Evolutionary conservation across 2,329 filamentous ascomycete genomes (phyloP).

Genomic region (Verticillium dahliae): DNA sequence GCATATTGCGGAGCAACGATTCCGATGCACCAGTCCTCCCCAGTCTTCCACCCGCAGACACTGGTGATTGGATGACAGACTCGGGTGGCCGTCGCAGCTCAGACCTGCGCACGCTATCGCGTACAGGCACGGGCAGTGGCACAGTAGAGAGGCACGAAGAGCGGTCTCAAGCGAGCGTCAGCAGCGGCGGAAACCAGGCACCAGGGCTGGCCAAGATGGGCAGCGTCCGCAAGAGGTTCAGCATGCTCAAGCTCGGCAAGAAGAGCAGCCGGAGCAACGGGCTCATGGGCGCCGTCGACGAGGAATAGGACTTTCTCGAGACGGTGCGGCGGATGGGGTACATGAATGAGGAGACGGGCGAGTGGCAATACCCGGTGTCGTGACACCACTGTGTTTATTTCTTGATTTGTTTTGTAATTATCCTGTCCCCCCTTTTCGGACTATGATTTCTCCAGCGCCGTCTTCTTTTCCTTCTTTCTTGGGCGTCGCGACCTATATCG

Average conservation of each 20-base stretch:
- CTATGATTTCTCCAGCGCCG: neutral
- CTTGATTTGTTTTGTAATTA: neutral
- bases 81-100: slow-evolving; percentile 18
- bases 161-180: neutral
- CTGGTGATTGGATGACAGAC: slow-evolving; percentile 24
- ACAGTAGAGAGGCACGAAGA: neutral
- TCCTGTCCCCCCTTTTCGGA: neutral
- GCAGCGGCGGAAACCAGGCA: slow-evolving; percentile 11
- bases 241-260: slow-evolving; percentile 68
- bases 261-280: slow-evolving; percentile 53
- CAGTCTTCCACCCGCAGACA: slow-evolving; percentile 8
- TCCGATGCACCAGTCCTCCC: slow-evolving; percentile 15
- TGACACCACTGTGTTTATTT: slow-evolving; percentile 4
- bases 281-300: slow-evolving; percentile 47
- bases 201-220: slow-evolving; percentile 36
- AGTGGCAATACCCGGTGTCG: slow-evolving; percentile 12
- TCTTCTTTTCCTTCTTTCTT: neutral
- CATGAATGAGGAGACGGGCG: slow-evolving; percentile 12
- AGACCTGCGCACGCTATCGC: slow-evolving; percentile 11
- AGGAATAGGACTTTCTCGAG: slow-evolving; percentile 36
- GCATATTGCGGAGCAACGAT: slow-evolving; percentile 37
- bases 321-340: slow-evolving; percentile 10
- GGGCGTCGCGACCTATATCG: neutral
- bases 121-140: neutral
- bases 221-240: slow-evolving; percentile 72